A percentile compares a stretch with the other conserved stretches of the same genome.
Evolutionary conservation across 345 rosid species (phyloP).

Genomic region (Luvunga scandens): DNA sequence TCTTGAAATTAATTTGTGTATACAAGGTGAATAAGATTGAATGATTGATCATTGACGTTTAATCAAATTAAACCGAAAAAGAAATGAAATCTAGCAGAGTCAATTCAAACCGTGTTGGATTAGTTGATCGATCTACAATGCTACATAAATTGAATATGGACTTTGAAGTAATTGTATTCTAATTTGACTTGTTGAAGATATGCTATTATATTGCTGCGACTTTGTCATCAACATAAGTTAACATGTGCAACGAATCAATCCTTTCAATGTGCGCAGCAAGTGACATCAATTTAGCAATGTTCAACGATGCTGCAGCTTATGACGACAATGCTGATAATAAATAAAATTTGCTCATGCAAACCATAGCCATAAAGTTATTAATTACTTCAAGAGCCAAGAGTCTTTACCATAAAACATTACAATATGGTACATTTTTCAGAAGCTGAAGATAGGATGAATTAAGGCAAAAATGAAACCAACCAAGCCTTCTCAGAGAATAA

Average conservation of each 20-base stretch:
- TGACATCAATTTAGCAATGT: conserved; percentile 1
- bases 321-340: no score
- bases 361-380: not conserved
- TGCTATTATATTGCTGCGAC: not conserved
- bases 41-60: no score
- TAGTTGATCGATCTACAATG: not conserved
- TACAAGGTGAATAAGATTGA: no score
- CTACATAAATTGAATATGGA: not conserved
- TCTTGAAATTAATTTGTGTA: no score
- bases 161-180: not conserved
- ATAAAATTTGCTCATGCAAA: not conserved
- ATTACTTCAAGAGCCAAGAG: not conserved
- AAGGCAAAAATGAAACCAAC: not conserved
- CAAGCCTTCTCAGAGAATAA: not conserved
- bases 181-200: not conserved
- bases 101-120: not conserved
- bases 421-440: not conserved
- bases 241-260: not conserved
- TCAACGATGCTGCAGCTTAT: no score
- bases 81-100: no score
- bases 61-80: no score
- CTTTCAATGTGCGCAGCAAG: conserved; percentile 1
- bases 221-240: not conserved
- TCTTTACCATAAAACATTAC: not conserved
- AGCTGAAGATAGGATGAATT: not conserved